Conservation (phyloP, 371 early-diverging fungal species). For the Lichtheimia ornata region DNA sequence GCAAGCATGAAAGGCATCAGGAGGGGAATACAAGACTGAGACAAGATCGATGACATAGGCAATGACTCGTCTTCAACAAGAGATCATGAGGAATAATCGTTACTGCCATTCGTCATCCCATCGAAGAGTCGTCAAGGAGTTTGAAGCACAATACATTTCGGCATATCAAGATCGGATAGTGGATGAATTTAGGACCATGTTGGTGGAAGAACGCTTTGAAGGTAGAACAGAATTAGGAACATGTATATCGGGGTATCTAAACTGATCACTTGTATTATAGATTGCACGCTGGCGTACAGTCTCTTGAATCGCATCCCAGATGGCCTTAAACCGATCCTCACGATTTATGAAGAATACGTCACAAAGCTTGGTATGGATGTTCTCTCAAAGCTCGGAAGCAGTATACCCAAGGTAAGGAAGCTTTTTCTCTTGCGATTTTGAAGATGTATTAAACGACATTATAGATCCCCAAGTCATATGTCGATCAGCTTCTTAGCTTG, state of each 20-base stretch:
- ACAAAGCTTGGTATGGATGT: conserved; percentile 60
- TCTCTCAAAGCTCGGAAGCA: conserved; percentile 53
- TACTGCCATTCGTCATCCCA: conserved; percentile 75
- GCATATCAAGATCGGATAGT: conserved; percentile 69
- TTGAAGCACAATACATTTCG: conserved; percentile 74
- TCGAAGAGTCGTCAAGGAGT: conserved; percentile 68
- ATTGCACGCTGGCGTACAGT: conserved; percentile 73
- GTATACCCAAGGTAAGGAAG: conserved; percentile 57
- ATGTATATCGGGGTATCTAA: not conserved
- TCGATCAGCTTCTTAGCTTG: conserved; percentile 63
- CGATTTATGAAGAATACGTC: conserved; percentile 67
- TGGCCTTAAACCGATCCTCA: conserved; percentile 65
- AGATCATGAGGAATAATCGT: conserved; percentile 51
- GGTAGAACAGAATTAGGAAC: conserved; percentile 36
- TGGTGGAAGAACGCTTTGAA: conserved; percentile 61
- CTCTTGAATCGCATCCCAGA: conserved; percentile 65
- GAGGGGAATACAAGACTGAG: conserved; percentile 1
- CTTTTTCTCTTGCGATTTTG: not conserved
- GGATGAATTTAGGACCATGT: conserved; percentile 72
- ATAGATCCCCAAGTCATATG: conserved; percentile 73
- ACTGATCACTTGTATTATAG: conserved; percentile 33
- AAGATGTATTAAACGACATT: not conserved
- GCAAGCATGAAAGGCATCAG: not conserved
- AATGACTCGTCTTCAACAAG: conserved; percentile 57
- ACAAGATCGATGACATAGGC: conserved; percentile 22